Evolutionary conservation across 108 stramenopile species (phyloP), one percentile per base, ranked within the genome.

Genomic region (Ochromonas danica): DNA sequence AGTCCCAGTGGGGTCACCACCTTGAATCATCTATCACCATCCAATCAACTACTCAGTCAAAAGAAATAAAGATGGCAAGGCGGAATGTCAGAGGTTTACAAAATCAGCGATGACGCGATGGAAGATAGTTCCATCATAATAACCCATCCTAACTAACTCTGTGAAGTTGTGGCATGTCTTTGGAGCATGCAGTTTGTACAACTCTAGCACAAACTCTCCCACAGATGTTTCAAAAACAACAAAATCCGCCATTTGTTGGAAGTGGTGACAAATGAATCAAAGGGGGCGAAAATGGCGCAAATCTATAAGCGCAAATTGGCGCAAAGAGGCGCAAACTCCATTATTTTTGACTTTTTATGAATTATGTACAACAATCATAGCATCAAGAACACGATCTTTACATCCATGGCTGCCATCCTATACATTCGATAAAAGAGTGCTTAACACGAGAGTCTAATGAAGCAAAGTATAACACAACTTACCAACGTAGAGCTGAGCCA

Each of bases 401-500:
- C 45, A 51, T 14, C 45, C 45, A 51, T 51, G 45, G 22, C 22
- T 51, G 45, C 45, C 45, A 51, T 51, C 45, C 45, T 51, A 51
- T 51, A 51, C 6, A n/a, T n/a, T n/a, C n/a, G n/a, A n/a, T n/a
- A n/a, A n/a, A n/a, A n/a, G n/a, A n/a, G n/a, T n/a, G n/a, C n/a
- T n/a, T n/a, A n/a, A n/a, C n/a, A n/a, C n/a, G n/a, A n/a, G n/a
- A n/a, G n/a, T n/a, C n/a, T n/a, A n/a, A n/a, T n/a, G n/a, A n/a
- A n/a, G n/a, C n/a, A n/a, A n/a, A n/a, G n/a, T n/a, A n/a, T n/a
- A n/a, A n/a, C n/a, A n/a, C n/a, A n/a, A n/a, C 89, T 88, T 89
- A 1, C 89, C 89, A 1, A 89, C 41, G 71, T 87, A 90, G 86
- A 90, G 85, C 3, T 70, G 82, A 36, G 71, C 79, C 1, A 90